These are phyloP conservation scores for Ceratocystis papillata DNA, from an alignment of 2,329 filamentous ascomycete species.

Conservation along the genomic window DNA sequence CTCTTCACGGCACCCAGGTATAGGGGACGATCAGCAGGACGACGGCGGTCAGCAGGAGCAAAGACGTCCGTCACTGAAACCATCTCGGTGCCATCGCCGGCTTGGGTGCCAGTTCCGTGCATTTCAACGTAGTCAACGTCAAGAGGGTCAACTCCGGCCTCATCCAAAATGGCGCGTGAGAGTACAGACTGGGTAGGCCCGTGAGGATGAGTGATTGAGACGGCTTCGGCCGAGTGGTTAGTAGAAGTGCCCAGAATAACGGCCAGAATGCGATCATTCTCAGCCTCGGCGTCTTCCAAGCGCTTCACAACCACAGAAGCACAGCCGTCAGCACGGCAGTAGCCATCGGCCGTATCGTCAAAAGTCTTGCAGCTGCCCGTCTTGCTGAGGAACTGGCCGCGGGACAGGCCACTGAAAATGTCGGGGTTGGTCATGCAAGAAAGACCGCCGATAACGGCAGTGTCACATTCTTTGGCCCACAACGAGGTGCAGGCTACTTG, in stretches of 20 bases:
- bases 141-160: conserved; percentile 62
- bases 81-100: conserved; percentile 75
- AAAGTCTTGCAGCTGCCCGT: conserved; percentile 70
- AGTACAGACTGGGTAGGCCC: conserved; percentile 62
- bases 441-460: conserved; percentile 66
- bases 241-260: conserved; percentile 65
- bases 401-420: conserved; percentile 63
- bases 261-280: conserved; percentile 67
- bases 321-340: conserved; percentile 68
- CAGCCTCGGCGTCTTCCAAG: conserved; percentile 63
- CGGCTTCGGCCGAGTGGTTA: conserved; percentile 70
- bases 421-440: conserved; percentile 73
- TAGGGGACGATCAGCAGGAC: conserved; percentile 42
- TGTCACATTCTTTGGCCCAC: conserved; percentile 67
- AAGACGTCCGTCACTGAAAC: conserved; percentile 54
- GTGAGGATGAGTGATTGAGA: conserved; percentile 77
- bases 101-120: conserved; percentile 82
- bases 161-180: conserved; percentile 58
- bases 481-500: conserved; percentile 60
- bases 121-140: conserved; percentile 79
- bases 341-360: conserved; percentile 69
- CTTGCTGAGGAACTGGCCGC: conserved; percentile 68
- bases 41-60: conserved; percentile 39
- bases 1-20: conserved; percentile 54
- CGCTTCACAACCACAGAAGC: conserved; percentile 68